Evolutionary conservation across 139 green algal species (phyloP).

Genomic region (Bryopsis sp.): DNA sequence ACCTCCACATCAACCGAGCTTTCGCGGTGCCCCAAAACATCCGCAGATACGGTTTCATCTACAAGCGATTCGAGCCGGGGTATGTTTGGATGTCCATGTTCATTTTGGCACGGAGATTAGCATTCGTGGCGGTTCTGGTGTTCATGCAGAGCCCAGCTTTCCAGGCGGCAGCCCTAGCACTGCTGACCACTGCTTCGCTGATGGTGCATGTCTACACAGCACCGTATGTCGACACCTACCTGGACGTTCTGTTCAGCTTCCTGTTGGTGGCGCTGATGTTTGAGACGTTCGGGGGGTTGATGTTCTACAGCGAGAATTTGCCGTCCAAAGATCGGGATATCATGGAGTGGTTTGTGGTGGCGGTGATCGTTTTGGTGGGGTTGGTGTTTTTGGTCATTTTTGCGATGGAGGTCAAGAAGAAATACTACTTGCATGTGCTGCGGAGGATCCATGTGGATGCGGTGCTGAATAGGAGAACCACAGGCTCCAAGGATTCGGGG

Average conservation of each 20-base stretch:
- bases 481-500: not conserved
- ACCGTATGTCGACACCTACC: not conserved
- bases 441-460: not conserved
- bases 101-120: not conserved
- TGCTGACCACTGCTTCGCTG: not conserved
- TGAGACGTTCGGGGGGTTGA: not conserved
- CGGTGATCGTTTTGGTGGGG: not conserved
- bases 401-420: not conserved
- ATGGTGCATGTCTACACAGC: conserved; percentile 2
- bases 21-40: not conserved
- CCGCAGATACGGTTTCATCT: not conserved
- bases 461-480: not conserved
- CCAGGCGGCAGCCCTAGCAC: not conserved
- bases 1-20: not conserved
- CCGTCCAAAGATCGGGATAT: not conserved
- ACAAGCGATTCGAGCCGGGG: not conserved
- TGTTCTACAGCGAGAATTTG: not conserved
- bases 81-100: not conserved
- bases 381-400: not conserved
- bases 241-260: conserved; percentile 1
- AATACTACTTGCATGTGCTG: not conserved
- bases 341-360: not conserved
- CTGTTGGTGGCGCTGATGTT: not conserved
- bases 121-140: not conserved
- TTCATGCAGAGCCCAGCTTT: not conserved